phyloP scores from a whole-genome alignment of 129 eudicot species.

The Tagetes patula region DNA sequence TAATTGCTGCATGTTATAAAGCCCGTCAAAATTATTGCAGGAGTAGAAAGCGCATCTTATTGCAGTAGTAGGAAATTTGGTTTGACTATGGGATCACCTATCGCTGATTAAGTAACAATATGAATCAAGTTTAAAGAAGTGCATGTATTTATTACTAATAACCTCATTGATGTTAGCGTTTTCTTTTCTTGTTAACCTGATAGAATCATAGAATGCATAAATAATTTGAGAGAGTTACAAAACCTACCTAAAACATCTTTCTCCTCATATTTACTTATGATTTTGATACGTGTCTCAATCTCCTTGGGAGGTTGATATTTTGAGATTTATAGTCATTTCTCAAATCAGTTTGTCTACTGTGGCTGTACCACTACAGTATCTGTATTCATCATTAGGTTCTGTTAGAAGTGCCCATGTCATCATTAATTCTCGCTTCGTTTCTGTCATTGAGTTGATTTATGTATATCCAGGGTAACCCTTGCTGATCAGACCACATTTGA shows the following conservation, averaged over 20 bases:
- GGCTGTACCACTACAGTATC: conserved; percentile 11
- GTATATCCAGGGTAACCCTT: conserved; percentile 78
- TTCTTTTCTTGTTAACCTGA: neutral
- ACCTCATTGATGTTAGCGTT: neutral
- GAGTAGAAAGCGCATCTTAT: conserved; percentile 5
- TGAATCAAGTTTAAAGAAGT: neutral
- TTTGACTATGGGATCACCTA: neutral
- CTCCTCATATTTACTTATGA: neutral
- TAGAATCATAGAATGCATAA: neutral
- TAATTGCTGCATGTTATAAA: conserved; percentile 1
- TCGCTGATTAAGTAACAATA: neutral
- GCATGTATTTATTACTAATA: neutral
- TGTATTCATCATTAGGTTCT: conserved; percentile 3
- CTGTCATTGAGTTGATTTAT: conserved; percentile 23
- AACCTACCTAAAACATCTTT: neutral
- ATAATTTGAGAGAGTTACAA: neutral
- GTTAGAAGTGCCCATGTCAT: conserved; percentile 3
- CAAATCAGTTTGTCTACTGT: neutral
- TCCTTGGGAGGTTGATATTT: neutral
- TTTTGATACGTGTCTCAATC: neutral
- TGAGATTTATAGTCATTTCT: neutral
- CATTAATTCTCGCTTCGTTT: neutral
- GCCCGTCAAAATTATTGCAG: neutral
- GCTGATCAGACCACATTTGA: conserved; percentile 88
- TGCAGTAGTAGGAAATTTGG: conserved; percentile 9